A percentile compares a stretch with the other conserved stretches of the same genome.
Evolutionary conservation across 2,329 filamentous ascomycete species (phyloP).

Genomic region (Exophiala calicioides): DNA sequence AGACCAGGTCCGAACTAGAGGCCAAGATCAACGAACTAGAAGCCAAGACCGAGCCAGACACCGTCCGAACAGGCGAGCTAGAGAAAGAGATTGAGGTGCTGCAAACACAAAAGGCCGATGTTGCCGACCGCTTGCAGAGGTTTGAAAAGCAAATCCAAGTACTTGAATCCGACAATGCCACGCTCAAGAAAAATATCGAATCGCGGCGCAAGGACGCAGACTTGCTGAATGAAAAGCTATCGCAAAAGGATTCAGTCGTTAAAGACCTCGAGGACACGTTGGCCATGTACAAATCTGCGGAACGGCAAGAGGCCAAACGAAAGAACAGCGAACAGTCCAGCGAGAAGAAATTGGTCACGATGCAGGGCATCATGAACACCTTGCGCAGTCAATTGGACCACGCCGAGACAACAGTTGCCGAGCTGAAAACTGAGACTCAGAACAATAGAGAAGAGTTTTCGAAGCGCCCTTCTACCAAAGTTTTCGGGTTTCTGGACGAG

Average conservation of each 20-base stretch:
- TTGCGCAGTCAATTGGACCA: constrained; percentile 56
- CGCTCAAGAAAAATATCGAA: constrained; percentile 32
- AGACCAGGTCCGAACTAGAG: constrained; percentile 43
- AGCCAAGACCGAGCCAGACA: constrained; percentile 30
- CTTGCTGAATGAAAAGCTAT: constrained; percentile 34
- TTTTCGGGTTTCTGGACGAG: constrained; percentile 28
- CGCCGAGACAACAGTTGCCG: constrained; percentile 52
- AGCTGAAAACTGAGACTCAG: constrained; percentile 43
- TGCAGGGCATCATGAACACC: constrained; percentile 58
- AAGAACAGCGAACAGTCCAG: constrained; percentile 40
- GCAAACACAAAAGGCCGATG: constrained; percentile 42
- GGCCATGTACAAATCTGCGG: constrained; percentile 27
- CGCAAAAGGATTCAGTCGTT: constrained; percentile 34
- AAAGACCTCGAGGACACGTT: constrained; percentile 33
- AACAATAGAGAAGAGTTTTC: constrained; percentile 21
- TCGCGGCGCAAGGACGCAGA: constrained; percentile 27
- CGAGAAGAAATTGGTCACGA: constrained; percentile 56
- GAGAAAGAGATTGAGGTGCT: constrained; percentile 43
- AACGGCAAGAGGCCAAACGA: constrained; percentile 24
- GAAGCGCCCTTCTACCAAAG: constrained; percentile 24
- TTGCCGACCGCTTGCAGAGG: constrained; percentile 42
- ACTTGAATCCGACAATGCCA: constrained; percentile 32
- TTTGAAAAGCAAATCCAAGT: constrained; percentile 34
- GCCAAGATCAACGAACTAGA: constrained; percentile 47
- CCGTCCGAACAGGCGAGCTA: constrained; percentile 34